Evolutionary conservation across 306 rosid genomes (phyloP).

Genomic region (Astragalus glycyphyllos): DNA sequence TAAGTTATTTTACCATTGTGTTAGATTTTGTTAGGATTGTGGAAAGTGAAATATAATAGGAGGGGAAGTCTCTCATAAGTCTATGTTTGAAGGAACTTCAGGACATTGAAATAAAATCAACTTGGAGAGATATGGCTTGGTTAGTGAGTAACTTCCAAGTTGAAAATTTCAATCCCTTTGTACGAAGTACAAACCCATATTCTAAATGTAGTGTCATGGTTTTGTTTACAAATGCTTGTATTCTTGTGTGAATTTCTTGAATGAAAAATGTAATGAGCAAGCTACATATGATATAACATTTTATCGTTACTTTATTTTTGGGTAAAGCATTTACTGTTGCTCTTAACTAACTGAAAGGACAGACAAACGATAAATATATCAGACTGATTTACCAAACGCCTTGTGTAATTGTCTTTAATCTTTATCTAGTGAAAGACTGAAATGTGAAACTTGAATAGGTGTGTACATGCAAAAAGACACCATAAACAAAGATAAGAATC

Average conservation of each 20-base stretch:
- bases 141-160: constrained; percentile 38
- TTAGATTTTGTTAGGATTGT: constrained; percentile 43
- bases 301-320: not conserved
- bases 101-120: constrained; percentile 1
- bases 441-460: no score
- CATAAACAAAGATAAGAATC: no score
- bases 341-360: not conserved
- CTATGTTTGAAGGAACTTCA: constrained; percentile 9
- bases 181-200: constrained; percentile 37
- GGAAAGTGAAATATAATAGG: constrained; percentile 23
- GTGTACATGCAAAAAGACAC: no score
- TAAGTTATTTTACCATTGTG: constrained; percentile 33
- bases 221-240: constrained; percentile 28
- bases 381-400: not conserved
- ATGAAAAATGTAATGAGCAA: not conserved
- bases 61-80: constrained; percentile 23
- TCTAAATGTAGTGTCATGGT: constrained; percentile 23
- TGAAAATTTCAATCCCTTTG: constrained; percentile 36
- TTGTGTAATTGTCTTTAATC: no score
- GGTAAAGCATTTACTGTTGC: not conserved
- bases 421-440: no score
- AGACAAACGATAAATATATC: not conserved
- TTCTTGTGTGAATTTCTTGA: constrained; percentile 23
- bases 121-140: constrained; percentile 34
- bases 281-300: constrained; percentile 12